Evolutionary conservation across 495 filamentous ascomycete genomes (phyloP), one percentile per base, ranked within the genome.

Genomic region (Paragyromitra xinjiangensis): DNA sequence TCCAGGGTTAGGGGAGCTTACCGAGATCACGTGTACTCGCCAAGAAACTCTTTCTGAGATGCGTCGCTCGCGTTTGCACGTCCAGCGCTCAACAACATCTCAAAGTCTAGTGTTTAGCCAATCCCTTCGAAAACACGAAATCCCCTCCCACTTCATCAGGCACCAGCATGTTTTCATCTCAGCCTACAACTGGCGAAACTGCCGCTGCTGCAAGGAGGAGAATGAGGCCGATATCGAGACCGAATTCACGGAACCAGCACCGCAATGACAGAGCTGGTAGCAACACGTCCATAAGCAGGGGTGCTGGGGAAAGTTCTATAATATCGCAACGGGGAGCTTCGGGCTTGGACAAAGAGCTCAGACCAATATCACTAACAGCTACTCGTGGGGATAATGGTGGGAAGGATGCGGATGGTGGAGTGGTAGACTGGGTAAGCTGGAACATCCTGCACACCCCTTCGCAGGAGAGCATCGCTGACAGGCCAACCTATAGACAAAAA

Each of bases 401-500:
- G 51, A 82, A 82, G 71, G 78, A 82, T 71, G 40, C 14, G 65
- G 64, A 80, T 62, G 79, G 73, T 37, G 75, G 73, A 75, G 75
- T 67, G 73, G 64, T 82, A 42, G 79, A 75, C 48, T 69, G 78
- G 81, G 81, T 82, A 12, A 40, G 80, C 42, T 72, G 26, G 42
- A 40, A 63, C 6, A 63, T 40, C 55, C 5, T 64, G 26, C 29
- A 12, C 34, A 51, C n/a, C 51, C 11, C 12, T 44, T 65, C 22
- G 45, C 12, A 45, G 71, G 14, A 48, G 14, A 29, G 34, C 64
- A 63, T 80, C 34, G 64, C 75, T 78, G n/a, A 75, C 48, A 37
- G 68, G 48, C 69, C 63, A 45, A 14, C 37, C 55, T 74, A 69
- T 67, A 97, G 94, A 94, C 94, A 19, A 91, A 90, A 82, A 98